Conservation (phyloP, 2,329 filamentous ascomycete genomes). For the Davidsoniella neocaledoniae region DNA sequence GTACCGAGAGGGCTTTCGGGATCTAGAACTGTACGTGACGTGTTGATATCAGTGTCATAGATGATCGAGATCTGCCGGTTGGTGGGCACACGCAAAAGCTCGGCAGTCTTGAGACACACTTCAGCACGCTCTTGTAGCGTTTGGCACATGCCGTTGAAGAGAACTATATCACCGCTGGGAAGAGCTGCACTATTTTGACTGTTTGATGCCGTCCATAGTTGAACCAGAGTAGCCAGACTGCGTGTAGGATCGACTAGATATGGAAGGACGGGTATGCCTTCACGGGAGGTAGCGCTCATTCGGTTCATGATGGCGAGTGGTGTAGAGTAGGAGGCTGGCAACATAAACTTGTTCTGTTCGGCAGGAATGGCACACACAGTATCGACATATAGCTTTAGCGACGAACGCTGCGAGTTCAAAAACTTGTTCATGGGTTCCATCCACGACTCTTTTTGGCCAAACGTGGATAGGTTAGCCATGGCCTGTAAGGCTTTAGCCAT, state of each 20-base stretch:
- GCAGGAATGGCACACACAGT: slow-evolving; percentile 67
- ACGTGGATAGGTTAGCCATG: slow-evolving; percentile 75
- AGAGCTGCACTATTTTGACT: slow-evolving; percentile 19
- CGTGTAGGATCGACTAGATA: slow-evolving; percentile 82
- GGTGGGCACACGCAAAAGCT: slow-evolving; percentile 23
- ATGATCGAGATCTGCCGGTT: not conserved
- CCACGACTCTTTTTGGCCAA: slow-evolving; percentile 92
- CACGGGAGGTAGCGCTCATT: slow-evolving; percentile 60
- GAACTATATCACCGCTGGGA: slow-evolving; percentile 32
- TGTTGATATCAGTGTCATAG: slow-evolving; percentile 3
- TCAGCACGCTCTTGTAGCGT: slow-evolving; percentile 34
- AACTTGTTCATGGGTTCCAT: slow-evolving; percentile 98
- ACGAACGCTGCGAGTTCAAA: slow-evolving; percentile 53
- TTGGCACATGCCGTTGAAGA: slow-evolving; percentile 36
- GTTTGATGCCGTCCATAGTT: slow-evolving; percentile 54
- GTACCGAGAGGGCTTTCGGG: slow-evolving; percentile 20
- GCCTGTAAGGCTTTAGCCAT: slow-evolving; percentile 88
- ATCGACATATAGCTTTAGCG: slow-evolving; percentile 79
- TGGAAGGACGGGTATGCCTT: slow-evolving; percentile 84
- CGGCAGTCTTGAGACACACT: slow-evolving; percentile 33
- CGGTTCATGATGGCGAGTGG: slow-evolving; percentile 79
- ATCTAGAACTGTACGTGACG: not conserved
- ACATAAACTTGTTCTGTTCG: slow-evolving; percentile 37
- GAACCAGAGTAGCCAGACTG: slow-evolving; percentile 69
- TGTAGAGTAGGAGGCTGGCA: slow-evolving; percentile 61